Evolutionary conservation across 495 filamentous ascomycete species (phyloP), one percentile per base, ranked within the genome.

Genomic region (Lichenothelia convexa): DNA sequence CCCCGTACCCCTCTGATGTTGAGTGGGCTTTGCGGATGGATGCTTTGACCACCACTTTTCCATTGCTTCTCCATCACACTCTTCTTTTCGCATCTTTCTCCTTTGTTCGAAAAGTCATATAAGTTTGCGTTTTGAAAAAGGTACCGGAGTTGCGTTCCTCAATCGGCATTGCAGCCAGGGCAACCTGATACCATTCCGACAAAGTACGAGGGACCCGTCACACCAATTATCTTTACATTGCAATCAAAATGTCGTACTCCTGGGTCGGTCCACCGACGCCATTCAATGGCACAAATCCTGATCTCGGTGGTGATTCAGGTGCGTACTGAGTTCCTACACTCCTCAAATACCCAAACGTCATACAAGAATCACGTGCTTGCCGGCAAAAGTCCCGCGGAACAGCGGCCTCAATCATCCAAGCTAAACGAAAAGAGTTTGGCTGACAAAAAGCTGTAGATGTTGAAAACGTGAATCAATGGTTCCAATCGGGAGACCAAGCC

Each of bases 391-490:
- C 1, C n/a, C 13, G 12, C 2, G 13, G 18, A 4, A 16, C 13
- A 18, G 13, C 20, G 15, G 21, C 18, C 31, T 21, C 12, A 32
- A 24, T 26, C 30, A 18, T 5, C 16, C 18, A 13, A 4, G 15
- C 19, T 22, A 18, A 34, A 15, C 0, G 18, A 11, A 2, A 31
- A 7, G 18, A 21, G 17, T 12, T 22, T 31, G 27, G 20, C 32
- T 41, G 29, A 4, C 9, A 11, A 12, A 21, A 21, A n/a, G n/a
- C n/a, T n/a, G n/a, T 46, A 84, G 78, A 64, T 41, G 58, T 50
- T 49, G 76, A 81, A 49, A 85, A 84, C 58, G 49, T 91, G 45
- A 93, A 93, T 63, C 84, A 86, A 75, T 86, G 84, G 83, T 79
- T 61, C 48, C 54, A 70, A 39, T 57, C 73, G 8, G 78, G 78